Base-by-base conservation (phyloP, 208 protist species). In the Leptomonas pyrrhocoris region DNA sequence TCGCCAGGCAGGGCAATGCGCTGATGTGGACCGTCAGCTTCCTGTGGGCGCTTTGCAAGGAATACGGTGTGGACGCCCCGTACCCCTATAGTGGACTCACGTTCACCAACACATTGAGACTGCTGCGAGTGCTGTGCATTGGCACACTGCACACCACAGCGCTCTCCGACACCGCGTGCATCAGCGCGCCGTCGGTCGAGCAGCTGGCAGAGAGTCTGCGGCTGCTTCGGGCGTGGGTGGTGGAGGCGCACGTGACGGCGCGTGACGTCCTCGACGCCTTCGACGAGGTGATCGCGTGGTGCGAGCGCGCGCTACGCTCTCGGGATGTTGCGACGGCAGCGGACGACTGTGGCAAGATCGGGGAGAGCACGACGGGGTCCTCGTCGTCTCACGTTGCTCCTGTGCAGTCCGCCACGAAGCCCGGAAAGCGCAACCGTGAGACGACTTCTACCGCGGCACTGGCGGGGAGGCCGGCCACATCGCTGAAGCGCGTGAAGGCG, bases 1-100 rank as follows among this genome's bases (percentile, higher is more conserved):
- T 88, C 9, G 83, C 86, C 9, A 46, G 82, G 21, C 69, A 81
- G 23, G 88, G 77, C 12, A 78, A 85, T 9, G 31, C 91, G 25
- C 71, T 96, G 46, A 43, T 73, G 49, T 96, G 88, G 89, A 66
- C 85, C 1, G 56, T 96, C 28, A 59, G 71, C 23, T 93, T 94
- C 57, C 53, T 81, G 11, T 64, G 60, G 55, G 82, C 90, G 73
- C 74, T 96, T 28, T 82, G 74, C 60, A 68, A 46, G 40, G 88
- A 96, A 77, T 93, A 88, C 65, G 86, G 84, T 30, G 56, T 46
- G 25, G 38, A 36, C 9, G 40, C 36, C 18, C 73, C 81, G 25
- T 50, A 87, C 66, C 68, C 76, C 27, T 94, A 89, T 77, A 72
- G 75, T 25, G 83, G 85, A 8, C 74, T 74, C 1, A 79, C 90